Conservation (phyloP, 2,329 filamentous ascomycete genomes). For the Xylaria digitata region DNA sequence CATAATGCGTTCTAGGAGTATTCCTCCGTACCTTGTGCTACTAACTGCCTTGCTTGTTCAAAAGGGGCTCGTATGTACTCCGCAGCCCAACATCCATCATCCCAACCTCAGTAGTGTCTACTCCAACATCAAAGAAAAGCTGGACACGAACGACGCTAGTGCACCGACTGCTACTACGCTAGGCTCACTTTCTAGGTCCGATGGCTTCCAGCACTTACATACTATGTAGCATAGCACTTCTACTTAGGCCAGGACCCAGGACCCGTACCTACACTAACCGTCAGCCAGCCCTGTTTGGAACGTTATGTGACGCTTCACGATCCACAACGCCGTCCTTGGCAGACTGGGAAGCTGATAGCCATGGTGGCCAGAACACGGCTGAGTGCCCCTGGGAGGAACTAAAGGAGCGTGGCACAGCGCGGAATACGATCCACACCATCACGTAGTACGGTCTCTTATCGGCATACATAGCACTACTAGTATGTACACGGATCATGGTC, state of each 20-base stretch:
- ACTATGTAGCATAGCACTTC: too few relatives aligned
- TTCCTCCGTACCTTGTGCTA: conserved; percentile 6
- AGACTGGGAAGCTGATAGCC: conserved; percentile 27
- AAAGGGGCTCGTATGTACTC: background rate
- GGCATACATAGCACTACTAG: too few relatives aligned
- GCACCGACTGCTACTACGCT: too few relatives aligned
- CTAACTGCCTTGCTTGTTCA: too few relatives aligned
- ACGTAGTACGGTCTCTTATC: conserved; percentile 13
- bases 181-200: too few relatives aligned
- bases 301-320: conserved; percentile 23
- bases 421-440: conserved; percentile 31
- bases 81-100: too few relatives aligned
- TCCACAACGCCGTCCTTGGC: conserved; percentile 29
- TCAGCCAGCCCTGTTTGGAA: conserved; percentile 18
- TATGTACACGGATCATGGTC: background rate
- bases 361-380: conserved; percentile 3
- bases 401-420: conserved; percentile 24
- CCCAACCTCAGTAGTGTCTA: too few relatives aligned
- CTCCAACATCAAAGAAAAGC: too few relatives aligned
- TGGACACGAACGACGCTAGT: too few relatives aligned
- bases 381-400: conserved; percentile 3
- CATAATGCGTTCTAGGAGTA: conserved; percentile 11
- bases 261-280: background rate
- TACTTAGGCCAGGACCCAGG: background rate
- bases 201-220: too few relatives aligned